Conservation (phyloP, 106 monocot genomes). For the Acorus gramineus region DNA sequence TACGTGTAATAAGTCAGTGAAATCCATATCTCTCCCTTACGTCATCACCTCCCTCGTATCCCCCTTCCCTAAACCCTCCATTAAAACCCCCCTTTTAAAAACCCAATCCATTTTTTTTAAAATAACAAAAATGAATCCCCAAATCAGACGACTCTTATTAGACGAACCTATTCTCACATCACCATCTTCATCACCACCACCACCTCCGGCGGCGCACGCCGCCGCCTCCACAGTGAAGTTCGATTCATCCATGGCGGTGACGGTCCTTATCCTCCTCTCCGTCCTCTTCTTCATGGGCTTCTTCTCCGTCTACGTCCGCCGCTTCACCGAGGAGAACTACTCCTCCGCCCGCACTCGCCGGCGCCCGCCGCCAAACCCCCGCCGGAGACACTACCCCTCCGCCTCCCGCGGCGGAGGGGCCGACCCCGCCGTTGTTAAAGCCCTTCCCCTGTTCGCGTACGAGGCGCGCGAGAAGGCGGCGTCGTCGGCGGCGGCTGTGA, state of each 20-base stretch:
- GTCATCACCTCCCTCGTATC: no score
- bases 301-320: slow-evolving; percentile 79
- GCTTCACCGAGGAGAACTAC: slow-evolving; percentile 22
- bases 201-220: neutral
- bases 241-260: slow-evolving; percentile 62
- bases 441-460: neutral
- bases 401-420: neutral
- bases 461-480: neutral
- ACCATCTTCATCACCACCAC: neutral
- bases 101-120: no score
- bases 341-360: neutral
- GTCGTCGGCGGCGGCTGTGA: no score
- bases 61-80: no score
- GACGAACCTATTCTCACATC: neutral
- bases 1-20: no score
- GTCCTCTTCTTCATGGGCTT: slow-evolving; percentile 80
- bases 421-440: neutral
- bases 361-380: neutral
- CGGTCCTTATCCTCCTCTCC: slow-evolving; percentile 56
- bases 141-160: no score
- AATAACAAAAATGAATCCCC: no score
- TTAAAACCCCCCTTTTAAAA: no score
- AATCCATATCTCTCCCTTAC: no score
- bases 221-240: slow-evolving; percentile 15
- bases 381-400: neutral